Conservation (phyloP, 2,329 filamentous ascomycete species). For the Pestalotiopsis sp. region DNA sequence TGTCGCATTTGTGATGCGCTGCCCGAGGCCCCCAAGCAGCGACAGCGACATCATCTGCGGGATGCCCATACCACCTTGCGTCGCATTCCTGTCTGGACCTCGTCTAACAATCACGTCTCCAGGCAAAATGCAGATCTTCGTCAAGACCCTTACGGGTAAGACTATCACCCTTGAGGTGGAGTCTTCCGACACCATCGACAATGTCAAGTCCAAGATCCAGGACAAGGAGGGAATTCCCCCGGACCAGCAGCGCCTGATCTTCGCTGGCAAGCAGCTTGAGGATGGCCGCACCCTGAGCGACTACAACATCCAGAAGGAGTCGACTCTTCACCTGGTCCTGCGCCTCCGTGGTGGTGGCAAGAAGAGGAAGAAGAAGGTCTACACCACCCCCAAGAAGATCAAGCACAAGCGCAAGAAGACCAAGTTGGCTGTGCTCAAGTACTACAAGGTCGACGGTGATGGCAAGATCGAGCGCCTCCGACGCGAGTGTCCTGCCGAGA, state of each 20-base stretch:
- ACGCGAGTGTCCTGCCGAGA: constrained; percentile 92
- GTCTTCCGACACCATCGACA: constrained; percentile 99
- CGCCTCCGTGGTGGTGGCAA: constrained; percentile 98
- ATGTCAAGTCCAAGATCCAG: constrained; percentile 98
- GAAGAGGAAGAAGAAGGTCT: constrained; percentile 99
- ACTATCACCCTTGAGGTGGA: constrained; percentile 99
- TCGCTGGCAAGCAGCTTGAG: constrained; percentile 99
- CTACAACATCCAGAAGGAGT: constrained; percentile 99
- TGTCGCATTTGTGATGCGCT: neutral
- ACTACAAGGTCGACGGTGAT: constrained; percentile 99
- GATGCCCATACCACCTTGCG: neutral
- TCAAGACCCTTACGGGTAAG: constrained; percentile 95
- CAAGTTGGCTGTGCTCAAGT: constrained; percentile 99
- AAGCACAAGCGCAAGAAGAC: constrained; percentile 99
- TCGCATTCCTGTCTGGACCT: neutral
- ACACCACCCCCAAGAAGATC: constrained; percentile 99
- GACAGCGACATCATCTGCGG: neutral
- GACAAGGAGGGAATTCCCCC: constrained; percentile 99
- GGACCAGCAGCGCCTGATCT: constrained; percentile 99
- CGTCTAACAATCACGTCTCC: constrained; percentile 16
- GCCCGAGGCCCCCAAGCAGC: neutral
- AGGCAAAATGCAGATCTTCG: constrained; percentile 79
- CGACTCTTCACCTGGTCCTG: constrained; percentile 95
- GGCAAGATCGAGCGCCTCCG: constrained; percentile 99
- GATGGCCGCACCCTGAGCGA: constrained; percentile 98